Evolutionary conservation across 2,329 filamentous ascomycete species (phyloP), one percentile per base, ranked within the genome.

Genomic region (Paecilomyces dactylethromorphus): DNA sequence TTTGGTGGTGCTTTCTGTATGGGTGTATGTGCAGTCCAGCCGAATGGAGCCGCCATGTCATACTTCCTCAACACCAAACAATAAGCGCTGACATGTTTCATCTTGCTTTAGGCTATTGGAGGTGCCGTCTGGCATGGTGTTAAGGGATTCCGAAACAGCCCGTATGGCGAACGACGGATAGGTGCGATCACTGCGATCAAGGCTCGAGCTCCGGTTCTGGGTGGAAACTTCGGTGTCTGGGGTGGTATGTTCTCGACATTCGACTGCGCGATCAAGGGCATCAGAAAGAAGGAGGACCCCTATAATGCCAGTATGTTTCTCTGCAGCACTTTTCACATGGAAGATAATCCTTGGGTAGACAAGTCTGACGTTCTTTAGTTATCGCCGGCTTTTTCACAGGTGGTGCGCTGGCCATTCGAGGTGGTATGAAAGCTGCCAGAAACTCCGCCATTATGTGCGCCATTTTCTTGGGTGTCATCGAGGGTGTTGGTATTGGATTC

Each of bases 191-290:
- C 93, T 69, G 94, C 94, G 61, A 92, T 99, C 79, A 99, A 99
- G 83, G 92, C 94, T 73, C 89, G 94, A 73, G 94, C 94, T 50
- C 94, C 94, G 2, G 93, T 97, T 33, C 84, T 97, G 54, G 94
- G 94, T 71, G 94, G 94, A 70, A 99, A 99, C 82, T 99, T 97
- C 69, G 93, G 93, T 69, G 91, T 96, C 59, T 97, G 94, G 93
- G 93, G 94, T 73, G 94, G 94, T 65, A 81, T 97, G 59, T 97
- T 97, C 82, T 91, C 87, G 68, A 95, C 91, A 62, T 97, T 93
- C 71, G 94, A 99, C 79, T 99, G 94, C 81, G 90, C 92, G 22
- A 90, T 97, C 62, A 99, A 97, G 83, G 93, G 93, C 59, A 81
- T 93, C 58, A 82, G 92, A 65, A 91, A 94, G 83, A 97, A 97